Evolutionary conservation across 495 filamentous ascomycete genomes (phyloP), one percentile per base, ranked within the genome.

Genomic region (Penicillium ochrochloron): DNA sequence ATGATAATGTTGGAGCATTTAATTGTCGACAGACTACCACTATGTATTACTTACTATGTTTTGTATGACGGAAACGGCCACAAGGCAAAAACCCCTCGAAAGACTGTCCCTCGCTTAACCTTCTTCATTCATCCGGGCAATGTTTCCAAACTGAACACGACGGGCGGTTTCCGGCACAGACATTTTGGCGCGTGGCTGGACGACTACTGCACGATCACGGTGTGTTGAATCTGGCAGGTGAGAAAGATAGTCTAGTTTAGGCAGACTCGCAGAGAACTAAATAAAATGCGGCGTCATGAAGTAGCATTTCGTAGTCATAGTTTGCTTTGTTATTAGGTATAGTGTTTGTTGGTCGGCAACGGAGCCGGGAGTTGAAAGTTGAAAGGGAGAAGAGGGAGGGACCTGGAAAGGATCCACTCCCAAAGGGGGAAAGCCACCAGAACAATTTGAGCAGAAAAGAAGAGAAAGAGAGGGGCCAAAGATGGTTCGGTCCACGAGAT

Each of bases 51-150:
- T 27, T 48, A 8, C 19, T 33, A 33, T 33, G 5, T 48, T 10
- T 9, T 48, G 44, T 48, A 48, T 23, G 44, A 48, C 44, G 10
- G 44, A 25, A 48, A 21, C 42, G 62, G 65, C 51, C 55, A 60
- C 60, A 7, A 33, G 34, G 11, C 25, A 17, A 23, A 23, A 23
- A 55, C 19, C 44, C 44, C 39, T 50, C 12, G 46, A 44, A 15
- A 52, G 15, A 25, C 11, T 12, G 29, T 29, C 3, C 6, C 62
- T 73, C 71, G 71, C 71, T 51, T 67, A 61, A 73, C 71, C 71
- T 73, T 73, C 71, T 73, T 51, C 53, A 63, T 62, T 69, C 63
- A 63, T 59, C 62, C 46, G 52, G 56, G 61, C 46, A 10, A 69
- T 12, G 64, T 51, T 55, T 41, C 42, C 14, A 46, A 31, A 1